phyloP scores from a whole-genome alignment of 805 yeast species.

The Kluyveromyces aestuarii region DNA sequence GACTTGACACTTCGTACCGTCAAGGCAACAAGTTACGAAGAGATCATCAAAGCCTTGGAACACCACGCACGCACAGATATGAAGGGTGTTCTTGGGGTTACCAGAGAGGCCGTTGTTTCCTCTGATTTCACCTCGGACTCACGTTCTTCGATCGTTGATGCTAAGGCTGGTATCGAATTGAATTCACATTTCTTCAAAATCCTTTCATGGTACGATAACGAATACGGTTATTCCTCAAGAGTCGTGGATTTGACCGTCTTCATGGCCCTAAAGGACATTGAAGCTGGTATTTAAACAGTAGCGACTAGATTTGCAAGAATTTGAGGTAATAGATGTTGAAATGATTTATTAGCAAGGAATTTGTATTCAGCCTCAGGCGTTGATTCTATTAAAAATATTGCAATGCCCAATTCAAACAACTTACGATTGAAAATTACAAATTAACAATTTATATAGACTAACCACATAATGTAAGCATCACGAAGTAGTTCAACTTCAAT shows the following conservation, averaged over 20 bases:
- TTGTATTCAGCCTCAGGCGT: background rate
- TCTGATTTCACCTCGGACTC: constrained; percentile 78
- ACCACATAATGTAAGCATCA: too few species aligned
- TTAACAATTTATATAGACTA: too few species aligned
- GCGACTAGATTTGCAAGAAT: background rate
- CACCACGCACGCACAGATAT: constrained; percentile 67
- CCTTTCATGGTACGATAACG: constrained; percentile 93
- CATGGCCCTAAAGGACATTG: constrained; percentile 45
- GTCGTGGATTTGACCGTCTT: constrained; percentile 83
- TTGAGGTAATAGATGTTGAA: background rate
- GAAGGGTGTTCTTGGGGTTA: constrained; percentile 81
- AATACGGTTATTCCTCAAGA: constrained; percentile 93
- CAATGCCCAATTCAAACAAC: too few species aligned
- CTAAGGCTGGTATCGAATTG: constrained; percentile 82
- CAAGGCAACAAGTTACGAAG: constrained; percentile 72
- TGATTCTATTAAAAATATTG: too few species aligned
- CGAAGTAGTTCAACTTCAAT: too few species aligned
- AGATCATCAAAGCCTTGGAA: constrained; percentile 69
- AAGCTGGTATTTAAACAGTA: background rate
- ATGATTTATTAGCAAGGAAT: background rate
- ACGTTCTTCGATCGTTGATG: constrained; percentile 84
- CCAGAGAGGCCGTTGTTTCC: constrained; percentile 88
- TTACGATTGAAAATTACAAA: too few species aligned
- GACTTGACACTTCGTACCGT: constrained; percentile 80
- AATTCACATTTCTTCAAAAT: constrained; percentile 86